Evolutionary conservation across 1,284 basidiomycete species (phyloP).

Genomic region (Irpex sp.): DNA sequence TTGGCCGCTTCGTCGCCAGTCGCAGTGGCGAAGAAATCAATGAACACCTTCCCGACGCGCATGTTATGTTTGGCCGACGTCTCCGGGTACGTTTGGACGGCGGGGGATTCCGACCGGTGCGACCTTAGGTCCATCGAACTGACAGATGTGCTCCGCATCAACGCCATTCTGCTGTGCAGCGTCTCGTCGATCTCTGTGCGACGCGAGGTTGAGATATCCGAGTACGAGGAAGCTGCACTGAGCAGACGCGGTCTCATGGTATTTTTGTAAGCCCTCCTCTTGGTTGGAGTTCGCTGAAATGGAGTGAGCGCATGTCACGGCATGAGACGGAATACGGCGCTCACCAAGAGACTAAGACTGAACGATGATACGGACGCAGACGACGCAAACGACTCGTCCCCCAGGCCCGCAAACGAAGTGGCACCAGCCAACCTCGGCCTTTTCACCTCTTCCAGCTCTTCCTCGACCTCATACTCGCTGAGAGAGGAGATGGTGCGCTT

Average conservation of each 20-base stretch:
- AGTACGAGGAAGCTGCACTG: slow-evolving; percentile 8
- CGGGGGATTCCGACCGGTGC: slow-evolving; percentile 14
- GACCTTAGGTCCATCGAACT: slow-evolving; percentile 6
- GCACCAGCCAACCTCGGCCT: slow-evolving; percentile 3
- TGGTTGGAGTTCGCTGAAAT: neutral
- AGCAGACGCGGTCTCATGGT: slow-evolving; percentile 4
- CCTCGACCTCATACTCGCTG: neutral
- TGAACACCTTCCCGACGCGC: slow-evolving; percentile 25
- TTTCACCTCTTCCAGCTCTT: slow-evolving; percentile 4
- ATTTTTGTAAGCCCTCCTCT: neutral
- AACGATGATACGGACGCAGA: neutral
- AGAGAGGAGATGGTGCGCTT: slow-evolving; percentile 7
- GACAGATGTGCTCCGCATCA: slow-evolving; percentile 9
- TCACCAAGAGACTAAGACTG: neutral
- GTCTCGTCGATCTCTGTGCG: slow-evolving; percentile 3
- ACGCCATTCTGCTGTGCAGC: slow-evolving; percentile 2
- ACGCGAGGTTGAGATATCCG: slow-evolving; percentile 4
- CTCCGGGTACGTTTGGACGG: slow-evolving; percentile 11
- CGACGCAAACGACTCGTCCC: slow-evolving; percentile 1
- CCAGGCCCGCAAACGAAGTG: slow-evolving; percentile 1
- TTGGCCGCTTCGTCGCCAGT: slow-evolving; percentile 11
- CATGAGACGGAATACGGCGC: neutral
- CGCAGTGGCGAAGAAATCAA: slow-evolving; percentile 34
- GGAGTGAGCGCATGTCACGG: neutral
- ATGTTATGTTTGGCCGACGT: slow-evolving; percentile 16